phyloP scores from a whole-genome alignment of 805 yeast genomes.

The Candida incommunis region DNA sequence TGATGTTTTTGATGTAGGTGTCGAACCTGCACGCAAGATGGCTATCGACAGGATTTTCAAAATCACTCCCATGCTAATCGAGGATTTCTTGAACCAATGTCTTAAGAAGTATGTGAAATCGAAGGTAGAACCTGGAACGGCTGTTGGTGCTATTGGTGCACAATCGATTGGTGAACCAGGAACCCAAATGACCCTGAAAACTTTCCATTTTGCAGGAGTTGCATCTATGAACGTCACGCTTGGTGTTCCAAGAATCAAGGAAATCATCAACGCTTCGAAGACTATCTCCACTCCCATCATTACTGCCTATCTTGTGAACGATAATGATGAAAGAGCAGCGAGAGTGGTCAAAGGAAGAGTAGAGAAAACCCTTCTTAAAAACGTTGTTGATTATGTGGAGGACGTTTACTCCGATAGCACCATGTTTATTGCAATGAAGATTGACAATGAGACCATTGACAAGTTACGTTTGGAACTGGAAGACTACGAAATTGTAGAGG shows the following conservation, averaged over 20 bases:
- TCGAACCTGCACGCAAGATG: slow-evolving; percentile 9
- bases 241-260: slow-evolving; percentile 99
- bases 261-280: slow-evolving; percentile 94
- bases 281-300: slow-evolving; percentile 92
- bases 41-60: slow-evolving; percentile 29
- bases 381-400: slow-evolving; percentile 78
- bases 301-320: slow-evolving; percentile 84
- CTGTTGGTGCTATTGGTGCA: slow-evolving; percentile 98
- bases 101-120: slow-evolving; percentile 75
- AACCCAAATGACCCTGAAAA: slow-evolving; percentile 93
- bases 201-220: slow-evolving; percentile 99
- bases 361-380: slow-evolving; percentile 79
- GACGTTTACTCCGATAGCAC: slow-evolving; percentile 77
- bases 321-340: slow-evolving; percentile 92
- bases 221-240: slow-evolving; percentile 97
- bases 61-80: slow-evolving; percentile 46
- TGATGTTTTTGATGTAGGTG: slow-evolving; percentile 18
- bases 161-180: slow-evolving; percentile 99
- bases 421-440: slow-evolving; percentile 66
- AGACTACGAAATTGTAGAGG: slow-evolving; percentile 72
- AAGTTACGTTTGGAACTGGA: slow-evolving; percentile 79
- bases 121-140: slow-evolving; percentile 96
- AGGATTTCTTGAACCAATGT: slow-evolving; percentile 59
- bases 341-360: slow-evolving; percentile 96
- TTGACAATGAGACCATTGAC: slow-evolving; percentile 76